A percentile compares a stretch with the other conserved stretches of the same genome.
Conservation (phyloP, 2,329 filamentous ascomycete genomes). For the Neonectria magnoliae region DNA sequence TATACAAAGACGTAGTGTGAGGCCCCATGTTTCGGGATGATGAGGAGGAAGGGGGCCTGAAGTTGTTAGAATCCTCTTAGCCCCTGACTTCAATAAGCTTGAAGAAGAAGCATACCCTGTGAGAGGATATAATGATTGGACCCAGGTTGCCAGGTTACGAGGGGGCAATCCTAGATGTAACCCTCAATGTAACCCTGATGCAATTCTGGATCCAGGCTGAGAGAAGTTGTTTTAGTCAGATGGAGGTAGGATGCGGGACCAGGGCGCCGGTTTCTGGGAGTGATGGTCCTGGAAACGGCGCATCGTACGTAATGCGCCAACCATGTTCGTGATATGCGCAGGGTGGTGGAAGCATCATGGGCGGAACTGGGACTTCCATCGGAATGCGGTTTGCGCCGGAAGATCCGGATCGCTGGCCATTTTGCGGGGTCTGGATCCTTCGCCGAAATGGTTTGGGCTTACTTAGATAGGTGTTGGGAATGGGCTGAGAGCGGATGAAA, state of each 20-base stretch:
- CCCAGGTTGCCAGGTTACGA: too few relatives aligned
- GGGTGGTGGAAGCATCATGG: not conserved
- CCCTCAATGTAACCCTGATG: not conserved
- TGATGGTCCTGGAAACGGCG: not conserved
- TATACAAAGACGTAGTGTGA: not conserved
- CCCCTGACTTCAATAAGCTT: slow-evolving; percentile 20
- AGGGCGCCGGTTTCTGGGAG: not conserved
- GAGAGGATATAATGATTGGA: not conserved
- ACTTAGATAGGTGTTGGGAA: slow-evolving; percentile 1
- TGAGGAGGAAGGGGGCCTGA: not conserved
- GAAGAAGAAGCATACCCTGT: slow-evolving; percentile 17
- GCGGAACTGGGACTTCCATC: not conserved
- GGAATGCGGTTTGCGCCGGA: not conserved
- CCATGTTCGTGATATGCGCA: slow-evolving; percentile 2
- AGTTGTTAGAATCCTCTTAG: slow-evolving; percentile 9
- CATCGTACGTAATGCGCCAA: not conserved
- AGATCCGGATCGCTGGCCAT: not conserved
- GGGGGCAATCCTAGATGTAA: not conserved
- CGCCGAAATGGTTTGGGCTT: slow-evolving; percentile 6
- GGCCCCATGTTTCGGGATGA: not conserved
- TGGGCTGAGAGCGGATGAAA: slow-evolving; percentile 13
- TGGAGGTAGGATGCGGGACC: slow-evolving; percentile 1
- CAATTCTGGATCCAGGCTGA: not conserved
- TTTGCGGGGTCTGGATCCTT: slow-evolving; percentile 8
- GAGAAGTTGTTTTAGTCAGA: not conserved